Conservation (phyloP, 2,329 filamentous ascomycete species). For the Ambrosiella cleistominuta region DNA sequence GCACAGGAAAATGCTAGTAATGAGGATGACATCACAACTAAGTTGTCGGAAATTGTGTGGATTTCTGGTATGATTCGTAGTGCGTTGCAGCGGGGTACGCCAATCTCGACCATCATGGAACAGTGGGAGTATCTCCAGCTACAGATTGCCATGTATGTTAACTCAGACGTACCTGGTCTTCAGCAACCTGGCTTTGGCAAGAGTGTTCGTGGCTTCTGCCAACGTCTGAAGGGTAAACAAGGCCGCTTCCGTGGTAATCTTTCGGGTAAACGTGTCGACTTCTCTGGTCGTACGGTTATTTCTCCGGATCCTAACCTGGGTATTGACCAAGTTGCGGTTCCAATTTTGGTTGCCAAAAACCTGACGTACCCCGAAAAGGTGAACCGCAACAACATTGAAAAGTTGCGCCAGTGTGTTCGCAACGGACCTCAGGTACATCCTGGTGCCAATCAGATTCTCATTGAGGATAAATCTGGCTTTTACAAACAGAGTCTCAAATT, state of each 20-base stretch:
- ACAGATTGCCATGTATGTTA: constrained; percentile 94
- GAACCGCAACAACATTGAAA: constrained; percentile 68
- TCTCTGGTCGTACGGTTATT: constrained; percentile 93
- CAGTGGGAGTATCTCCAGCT: constrained; percentile 96
- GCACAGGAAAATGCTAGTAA: constrained; percentile 84
- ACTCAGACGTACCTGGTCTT: constrained; percentile 88
- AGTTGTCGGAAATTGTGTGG: constrained; percentile 90
- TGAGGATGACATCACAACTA: constrained; percentile 91
- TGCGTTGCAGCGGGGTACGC: constrained; percentile 65
- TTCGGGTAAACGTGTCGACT: constrained; percentile 96
- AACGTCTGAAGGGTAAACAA: constrained; percentile 91
- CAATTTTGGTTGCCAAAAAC: constrained; percentile 81
- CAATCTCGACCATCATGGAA: constrained; percentile 83
- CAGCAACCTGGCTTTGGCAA: constrained; percentile 76
- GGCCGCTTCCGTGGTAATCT: constrained; percentile 93
- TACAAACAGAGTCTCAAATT: constrained; percentile 63
- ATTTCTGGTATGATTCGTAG: constrained; percentile 76
- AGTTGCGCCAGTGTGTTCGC: constrained; percentile 53
- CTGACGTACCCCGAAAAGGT: constrained; percentile 88
- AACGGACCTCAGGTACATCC: constrained; percentile 70
- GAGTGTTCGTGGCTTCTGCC: constrained; percentile 81
- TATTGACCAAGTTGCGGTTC: constrained; percentile 86
- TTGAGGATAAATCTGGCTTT: constrained; percentile 44
- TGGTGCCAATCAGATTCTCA: constrained; percentile 68
- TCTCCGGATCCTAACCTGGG: constrained; percentile 89